phyloP scores from a whole-genome alignment of 495 filamentous ascomycete species.

The Aspergillus olivimuriae region DNA sequence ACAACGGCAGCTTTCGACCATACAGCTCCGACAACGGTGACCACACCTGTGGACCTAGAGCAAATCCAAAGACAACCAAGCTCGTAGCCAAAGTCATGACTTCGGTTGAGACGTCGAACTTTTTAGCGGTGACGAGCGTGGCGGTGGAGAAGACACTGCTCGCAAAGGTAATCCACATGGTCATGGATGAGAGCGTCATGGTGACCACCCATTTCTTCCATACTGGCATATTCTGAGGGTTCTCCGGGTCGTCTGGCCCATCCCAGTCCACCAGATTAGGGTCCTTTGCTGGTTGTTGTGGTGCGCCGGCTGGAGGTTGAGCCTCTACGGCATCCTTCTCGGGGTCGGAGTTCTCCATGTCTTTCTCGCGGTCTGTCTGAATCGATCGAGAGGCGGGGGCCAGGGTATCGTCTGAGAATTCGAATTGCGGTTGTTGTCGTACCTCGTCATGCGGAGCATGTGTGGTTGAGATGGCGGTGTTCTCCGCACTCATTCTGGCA shows the following conservation, averaged over 20 bases:
- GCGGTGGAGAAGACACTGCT: slow-evolving; percentile 55
- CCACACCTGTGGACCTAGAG: slow-evolving; percentile 48
- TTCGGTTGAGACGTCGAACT: slow-evolving; percentile 47
- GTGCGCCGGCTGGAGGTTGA: slow-evolving; percentile 12
- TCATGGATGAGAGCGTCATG: slow-evolving; percentile 50
- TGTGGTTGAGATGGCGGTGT: background rate
- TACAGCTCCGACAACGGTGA: slow-evolving; percentile 53
- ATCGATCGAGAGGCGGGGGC: slow-evolving; percentile 7
- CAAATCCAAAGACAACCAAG: slow-evolving; percentile 51
- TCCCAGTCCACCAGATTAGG: slow-evolving; percentile 40
- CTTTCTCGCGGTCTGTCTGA: slow-evolving; percentile 6
- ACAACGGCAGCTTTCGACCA: slow-evolving; percentile 50
- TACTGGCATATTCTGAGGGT: slow-evolving; percentile 62
- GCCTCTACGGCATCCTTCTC: slow-evolving; percentile 9
- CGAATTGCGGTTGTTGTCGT: background rate
- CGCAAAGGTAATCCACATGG: slow-evolving; percentile 54
- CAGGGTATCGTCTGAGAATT: slow-evolving; percentile 12
- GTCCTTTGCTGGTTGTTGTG: slow-evolving; percentile 21
- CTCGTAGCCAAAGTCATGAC: slow-evolving; percentile 52
- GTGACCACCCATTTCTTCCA: slow-evolving; percentile 66
- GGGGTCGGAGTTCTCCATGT: background rate
- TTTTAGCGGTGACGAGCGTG: slow-evolving; percentile 36
- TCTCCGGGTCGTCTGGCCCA: slow-evolving; percentile 55
- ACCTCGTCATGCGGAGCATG: background rate
- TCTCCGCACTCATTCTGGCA: background rate